Conservation (phyloP, 306 rosid species). For the Vigna mungo region DNA sequence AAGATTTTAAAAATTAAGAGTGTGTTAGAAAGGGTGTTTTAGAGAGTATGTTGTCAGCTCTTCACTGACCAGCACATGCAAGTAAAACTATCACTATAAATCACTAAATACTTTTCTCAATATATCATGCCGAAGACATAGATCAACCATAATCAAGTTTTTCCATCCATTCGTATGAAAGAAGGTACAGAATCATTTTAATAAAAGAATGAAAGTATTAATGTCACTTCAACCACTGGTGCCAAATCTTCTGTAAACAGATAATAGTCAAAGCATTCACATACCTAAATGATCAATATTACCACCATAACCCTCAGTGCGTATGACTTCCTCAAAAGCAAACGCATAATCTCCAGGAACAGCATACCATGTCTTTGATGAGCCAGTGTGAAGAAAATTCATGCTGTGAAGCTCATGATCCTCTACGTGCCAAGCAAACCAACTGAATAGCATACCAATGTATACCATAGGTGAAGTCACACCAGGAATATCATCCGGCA, state of each 20-base stretch:
- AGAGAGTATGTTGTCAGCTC: neutral
- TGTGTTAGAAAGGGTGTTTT: neutral
- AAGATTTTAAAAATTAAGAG: neutral
- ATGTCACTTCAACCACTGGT: conserved; percentile 13
- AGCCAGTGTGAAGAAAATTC: conserved; percentile 96
- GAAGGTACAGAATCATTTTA: conserved; percentile 25
- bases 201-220: conserved; percentile 30
- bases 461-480: conserved; percentile 99
- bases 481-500: conserved; percentile 99
- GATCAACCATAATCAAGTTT: neutral
- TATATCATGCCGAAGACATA: conserved; percentile 17
- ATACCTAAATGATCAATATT: conserved; percentile 86
- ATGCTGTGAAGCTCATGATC: conserved; percentile 99
- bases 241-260: conserved; percentile 27
- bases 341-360: conserved; percentile 92
- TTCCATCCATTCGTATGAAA: conserved; percentile 14
- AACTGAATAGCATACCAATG: conserved; percentile 97
- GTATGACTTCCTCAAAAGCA: conserved; percentile 88
- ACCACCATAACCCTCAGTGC: conserved; percentile 81
- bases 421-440: conserved; percentile 99
- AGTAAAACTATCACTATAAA: conserved; percentile 21
- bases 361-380: conserved; percentile 98
- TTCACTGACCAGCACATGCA: conserved; percentile 11
- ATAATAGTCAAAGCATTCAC: conserved; percentile 39
- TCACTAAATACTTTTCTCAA: conserved; percentile 19